Evolutionary conservation across 768 basidiomycete species (phyloP).

Genomic region (Cyathus striatus): DNA sequence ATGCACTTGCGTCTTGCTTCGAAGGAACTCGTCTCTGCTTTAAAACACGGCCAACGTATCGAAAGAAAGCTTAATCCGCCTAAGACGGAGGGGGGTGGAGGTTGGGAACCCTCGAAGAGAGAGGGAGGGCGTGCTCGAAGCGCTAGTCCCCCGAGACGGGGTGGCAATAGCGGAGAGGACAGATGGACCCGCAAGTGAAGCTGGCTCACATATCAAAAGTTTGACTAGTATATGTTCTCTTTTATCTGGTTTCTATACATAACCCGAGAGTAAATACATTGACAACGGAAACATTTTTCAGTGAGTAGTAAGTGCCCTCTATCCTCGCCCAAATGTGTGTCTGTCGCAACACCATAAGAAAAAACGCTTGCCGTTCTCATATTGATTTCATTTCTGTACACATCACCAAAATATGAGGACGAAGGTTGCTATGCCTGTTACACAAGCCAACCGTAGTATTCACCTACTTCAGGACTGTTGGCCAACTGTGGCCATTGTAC

Average conservation of each 20-base stretch:
- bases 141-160: conserved; percentile 64
- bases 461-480: conserved; percentile 32
- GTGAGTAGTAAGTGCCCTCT: too few species aligned
- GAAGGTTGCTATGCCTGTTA: conserved; percentile 22
- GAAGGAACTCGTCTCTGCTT: conserved; percentile 71
- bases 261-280: too few species aligned
- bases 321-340: too few species aligned
- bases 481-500: conserved; percentile 82
- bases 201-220: not conserved
- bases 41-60: conserved; percentile 78
- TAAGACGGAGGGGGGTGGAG: conserved; percentile 59
- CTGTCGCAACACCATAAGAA: too few species aligned
- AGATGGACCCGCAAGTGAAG: conserved; percentile 60
- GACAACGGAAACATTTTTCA: too few species aligned
- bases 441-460: conserved; percentile 63
- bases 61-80: conserved; percentile 73
- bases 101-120: conserved; percentile 79
- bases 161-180: conserved; percentile 67
- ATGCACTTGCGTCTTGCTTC: conserved; percentile 94
- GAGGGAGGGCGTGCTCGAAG: conserved; percentile 65
- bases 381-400: too few species aligned
- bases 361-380: too few species aligned
- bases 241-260: not conserved
- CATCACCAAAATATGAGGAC: too few species aligned
- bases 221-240: conserved; percentile 1